Base-by-base conservation (phyloP, 768 basidiomycete genomes). In the Mrakia gelida region DNA sequence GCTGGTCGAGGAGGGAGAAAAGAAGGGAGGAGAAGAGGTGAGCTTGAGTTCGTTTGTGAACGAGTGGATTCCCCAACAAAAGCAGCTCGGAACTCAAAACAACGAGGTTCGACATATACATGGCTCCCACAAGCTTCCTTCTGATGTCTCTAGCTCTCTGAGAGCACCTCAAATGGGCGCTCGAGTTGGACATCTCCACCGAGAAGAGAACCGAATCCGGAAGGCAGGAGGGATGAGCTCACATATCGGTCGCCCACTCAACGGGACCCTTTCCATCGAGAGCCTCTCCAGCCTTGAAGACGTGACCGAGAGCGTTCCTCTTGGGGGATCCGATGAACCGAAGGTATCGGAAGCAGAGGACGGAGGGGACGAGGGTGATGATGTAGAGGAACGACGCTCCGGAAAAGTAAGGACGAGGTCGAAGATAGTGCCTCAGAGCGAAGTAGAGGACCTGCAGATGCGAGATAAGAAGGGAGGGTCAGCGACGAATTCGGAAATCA, bases 1-100 rank as follows among this genome's bases (percentile, higher is more conserved):
- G 84, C 18, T 84, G 85, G 2, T 23, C 3, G 28, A 30, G 6
- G n/a, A 34, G 30, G 28, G 28, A 26, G n/a, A 72, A 11, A 11
- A 30, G 63, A 10, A 65, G 18, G 34, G 30, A 65, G 28, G 28
- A 65, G 26, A 7, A 21, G 30, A 65, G 34, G 63, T 65, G 30
- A 65, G 63, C 63, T 65, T 16, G 0, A 65, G 28, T 30, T 59
- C n/a, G n/a, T n/a, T 10, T 10, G n/a, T n/a, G 13, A 13, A 10
- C 9, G 45, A 52, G 49, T 21, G 15, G 49, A 18, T 59, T 59
- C 28, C 59, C 28, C 26, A 28, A n/a, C 59, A 59, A 26, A n/a
- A 28, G 13, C 63, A 65, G 8, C 63, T 38, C 63, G 3, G 30
- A 32, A 3, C 34, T n/a, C 26, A 32, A 32, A 13, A 18, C 62